These are phyloP conservation scores for Tetraselmis striata DNA, from an alignment of 139 green algal species.

Conservation along the genomic window DNA sequence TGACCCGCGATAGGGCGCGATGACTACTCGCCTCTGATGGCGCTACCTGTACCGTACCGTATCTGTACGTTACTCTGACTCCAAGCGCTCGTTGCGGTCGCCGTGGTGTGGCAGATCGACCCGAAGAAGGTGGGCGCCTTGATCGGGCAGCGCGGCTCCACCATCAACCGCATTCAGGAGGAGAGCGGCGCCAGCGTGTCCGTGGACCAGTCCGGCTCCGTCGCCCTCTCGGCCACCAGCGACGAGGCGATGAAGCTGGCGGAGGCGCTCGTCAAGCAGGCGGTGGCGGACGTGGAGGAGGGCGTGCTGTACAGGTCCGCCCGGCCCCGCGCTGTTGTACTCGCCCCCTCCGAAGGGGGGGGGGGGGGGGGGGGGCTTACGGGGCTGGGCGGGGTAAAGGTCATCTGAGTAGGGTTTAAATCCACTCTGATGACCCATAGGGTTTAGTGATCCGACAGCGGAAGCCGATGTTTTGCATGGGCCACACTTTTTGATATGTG, in stretches of 20 bases:
- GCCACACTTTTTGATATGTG: too few species aligned
- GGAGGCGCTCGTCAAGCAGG: slow-evolving; percentile 20
- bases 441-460: too few species aligned
- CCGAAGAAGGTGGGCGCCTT: slow-evolving; percentile 53
- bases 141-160: slow-evolving; percentile 77
- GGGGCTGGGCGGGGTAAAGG: not conserved
- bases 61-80: too few species aligned
- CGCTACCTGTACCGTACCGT: too few species aligned
- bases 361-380: too few species aligned
- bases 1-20: too few species aligned
- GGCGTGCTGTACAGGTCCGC: slow-evolving; percentile 36
- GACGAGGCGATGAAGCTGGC: slow-evolving; percentile 21
- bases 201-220: slow-evolving; percentile 31
- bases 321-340: not conserved
- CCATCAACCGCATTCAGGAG: slow-evolving; percentile 61
- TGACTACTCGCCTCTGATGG: too few species aligned
- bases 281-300: slow-evolving; percentile 31
- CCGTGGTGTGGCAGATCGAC: slow-evolving; percentile 35
- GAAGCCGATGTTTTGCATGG: too few species aligned
- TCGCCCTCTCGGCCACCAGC: slow-evolving; percentile 27
- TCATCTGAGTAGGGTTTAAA: too few species aligned
- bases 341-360: too few species aligned
- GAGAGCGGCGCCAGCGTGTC: slow-evolving; percentile 45
- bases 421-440: too few species aligned
- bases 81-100: too few species aligned